These are phyloP conservation scores for Neoboletus magnificus DNA, from an alignment of 768 basidiomycete species.

Conservation along the genomic window DNA sequence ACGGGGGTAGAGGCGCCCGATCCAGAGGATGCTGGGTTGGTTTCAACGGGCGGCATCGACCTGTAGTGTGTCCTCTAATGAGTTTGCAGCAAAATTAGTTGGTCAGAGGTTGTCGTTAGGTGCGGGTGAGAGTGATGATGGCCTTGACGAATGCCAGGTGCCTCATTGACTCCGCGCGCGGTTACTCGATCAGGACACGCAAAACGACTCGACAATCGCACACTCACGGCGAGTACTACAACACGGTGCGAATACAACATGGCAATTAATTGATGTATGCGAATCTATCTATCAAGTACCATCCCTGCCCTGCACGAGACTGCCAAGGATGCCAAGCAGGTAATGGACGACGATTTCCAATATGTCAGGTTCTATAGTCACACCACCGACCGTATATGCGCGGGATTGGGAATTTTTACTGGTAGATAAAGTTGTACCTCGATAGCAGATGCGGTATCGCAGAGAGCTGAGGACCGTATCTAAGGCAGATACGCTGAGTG, in stretches of 20 bases:
- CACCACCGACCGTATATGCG: background rate
- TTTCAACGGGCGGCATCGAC: conserved; percentile 19
- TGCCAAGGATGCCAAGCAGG: background rate
- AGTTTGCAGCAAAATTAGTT: background rate
- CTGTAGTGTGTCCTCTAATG: background rate
- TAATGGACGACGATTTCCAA: background rate
- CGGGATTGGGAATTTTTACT: conserved; percentile 32
- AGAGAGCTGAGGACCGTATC: conserved; percentile 90
- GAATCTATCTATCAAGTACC: conserved; percentile 1
- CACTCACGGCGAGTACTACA: background rate
- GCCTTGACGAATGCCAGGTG: background rate
- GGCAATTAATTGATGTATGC: background rate
- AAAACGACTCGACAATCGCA: background rate
- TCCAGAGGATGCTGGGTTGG: conserved; percentile 23
- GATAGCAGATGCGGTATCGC: conserved; percentile 92
- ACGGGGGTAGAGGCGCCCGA: conserved; percentile 35
- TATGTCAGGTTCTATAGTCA: background rate
- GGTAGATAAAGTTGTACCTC: conserved; percentile 81
- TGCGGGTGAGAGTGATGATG: background rate
- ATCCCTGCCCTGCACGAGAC: background rate
- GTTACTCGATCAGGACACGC: conserved; percentile 22
- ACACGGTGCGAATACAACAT: conserved; percentile 11
- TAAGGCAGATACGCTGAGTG: conserved; percentile 16
- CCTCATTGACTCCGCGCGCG: conserved; percentile 22
- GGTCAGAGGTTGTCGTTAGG: background rate